Evolutionary conservation across 106 monocot species (phyloP), one percentile per base, ranked within the genome.

Genomic region (Chionographis japonica): DNA sequence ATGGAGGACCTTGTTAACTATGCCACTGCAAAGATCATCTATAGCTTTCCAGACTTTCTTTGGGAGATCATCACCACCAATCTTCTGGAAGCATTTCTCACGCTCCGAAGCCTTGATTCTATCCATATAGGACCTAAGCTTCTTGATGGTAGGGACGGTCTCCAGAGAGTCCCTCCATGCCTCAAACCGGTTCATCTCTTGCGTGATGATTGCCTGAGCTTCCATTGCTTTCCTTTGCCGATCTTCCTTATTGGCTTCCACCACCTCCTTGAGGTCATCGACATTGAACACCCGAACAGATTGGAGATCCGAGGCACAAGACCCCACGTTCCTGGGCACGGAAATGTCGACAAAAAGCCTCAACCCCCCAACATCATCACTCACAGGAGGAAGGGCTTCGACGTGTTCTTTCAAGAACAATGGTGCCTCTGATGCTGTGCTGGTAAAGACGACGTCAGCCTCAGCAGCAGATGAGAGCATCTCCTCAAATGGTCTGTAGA

Each of bases 101-200:
- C 92, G 78, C 54, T 98, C 97, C 10, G 87, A 66, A 11, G 65
- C 72, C 59, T 82, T 77, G 46, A 93, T 98, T 73, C 87, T 79
- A 39, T 98, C 92, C 9, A 87, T 90, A 58, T 90, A 98, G 1
- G 89, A 86, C 65, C 90, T 85, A n/a, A 98, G 59, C 56, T 89
- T 93, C 83, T 92, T 98, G 73, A 98, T 98, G 15, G 97, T 98
- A 4, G 92, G 97, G n/a, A 98, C 97, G 7, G 97, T 98, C 72
- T 93, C 92, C 74, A 98, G 61, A 3, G 97, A 98, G 61, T 98
- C 90, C 49, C 93, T 82, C 97, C 97, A 98, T 37, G 87, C 84
- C 75, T 93, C 87, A 42, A 98, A 98, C 41, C 60, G 68, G 39
- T 75, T 93, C 77, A 90, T 15, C 68, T 98, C 92, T 56, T 98